Evolutionary conservation across 345 rosid species (phyloP).

Genomic region (Murraya paniculata): DNA sequence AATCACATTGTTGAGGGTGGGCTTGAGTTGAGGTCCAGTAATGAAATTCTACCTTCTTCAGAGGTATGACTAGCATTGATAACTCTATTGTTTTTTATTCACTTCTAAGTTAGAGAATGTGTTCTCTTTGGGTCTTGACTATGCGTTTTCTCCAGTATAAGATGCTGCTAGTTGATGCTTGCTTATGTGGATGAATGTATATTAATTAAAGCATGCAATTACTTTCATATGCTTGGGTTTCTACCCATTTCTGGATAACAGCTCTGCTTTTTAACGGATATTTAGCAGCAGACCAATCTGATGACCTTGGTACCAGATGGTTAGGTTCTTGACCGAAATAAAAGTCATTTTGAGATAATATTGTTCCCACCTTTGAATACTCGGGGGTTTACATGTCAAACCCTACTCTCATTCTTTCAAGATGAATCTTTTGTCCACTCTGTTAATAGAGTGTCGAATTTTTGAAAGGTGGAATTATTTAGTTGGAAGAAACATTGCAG

Average conservation of each 20-base stretch:
- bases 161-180: neutral
- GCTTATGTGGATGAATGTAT: neutral
- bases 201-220: conserved; percentile 5
- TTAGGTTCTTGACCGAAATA: conserved; percentile 7
- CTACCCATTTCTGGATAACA: neutral
- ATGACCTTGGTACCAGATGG: neutral
- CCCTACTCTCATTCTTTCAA: neutral
- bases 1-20: conserved; percentile 44
- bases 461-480: neutral
- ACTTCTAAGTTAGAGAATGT: neutral
- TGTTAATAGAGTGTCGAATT: neutral
- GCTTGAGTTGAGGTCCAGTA: conserved; percentile 50
- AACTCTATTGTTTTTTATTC: neutral
- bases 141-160: neutral
- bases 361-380: neutral
- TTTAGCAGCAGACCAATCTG: neutral
- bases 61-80: conserved; percentile 46
- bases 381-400: neutral
- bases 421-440: neutral
- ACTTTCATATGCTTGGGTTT: neutral
- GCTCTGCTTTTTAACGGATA: neutral
- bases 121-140: neutral
- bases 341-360: neutral
- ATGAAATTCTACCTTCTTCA: conserved; percentile 43
- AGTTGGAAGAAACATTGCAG: neutral